Evolutionary conservation across 2,329 filamentous ascomycete species (phyloP).

Genomic region (Neophaeococcomyces mojaviensis): DNA sequence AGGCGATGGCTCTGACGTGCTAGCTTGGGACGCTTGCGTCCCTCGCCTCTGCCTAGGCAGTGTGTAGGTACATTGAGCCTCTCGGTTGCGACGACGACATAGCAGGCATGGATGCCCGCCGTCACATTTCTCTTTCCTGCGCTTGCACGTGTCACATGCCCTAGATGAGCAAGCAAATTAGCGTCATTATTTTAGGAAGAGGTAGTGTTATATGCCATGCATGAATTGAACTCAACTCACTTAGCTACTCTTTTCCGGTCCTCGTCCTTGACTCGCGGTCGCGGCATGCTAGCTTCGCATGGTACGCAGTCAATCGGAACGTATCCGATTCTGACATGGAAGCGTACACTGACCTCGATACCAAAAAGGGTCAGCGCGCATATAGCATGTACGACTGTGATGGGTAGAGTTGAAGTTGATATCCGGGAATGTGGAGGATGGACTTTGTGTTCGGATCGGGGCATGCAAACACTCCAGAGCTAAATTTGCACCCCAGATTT

Average conservation of each 20-base stretch:
- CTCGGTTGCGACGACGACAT: constrained; percentile 37
- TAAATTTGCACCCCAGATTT: too few relatives aligned
- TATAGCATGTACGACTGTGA: too few relatives aligned
- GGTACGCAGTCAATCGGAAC: constrained; percentile 3
- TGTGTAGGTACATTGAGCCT: constrained; percentile 35
- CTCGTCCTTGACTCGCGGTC: constrained; percentile 23
- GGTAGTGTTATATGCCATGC: background rate
- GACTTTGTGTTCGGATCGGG: too few relatives aligned
- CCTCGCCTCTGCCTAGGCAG: constrained; percentile 15
- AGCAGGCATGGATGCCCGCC: constrained; percentile 46
- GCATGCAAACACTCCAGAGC: too few relatives aligned
- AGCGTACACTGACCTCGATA: too few relatives aligned
- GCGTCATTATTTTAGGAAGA: background rate
- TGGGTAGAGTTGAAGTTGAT: too few relatives aligned
- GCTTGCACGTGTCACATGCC: constrained; percentile 24
- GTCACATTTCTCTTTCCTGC: constrained; percentile 46
- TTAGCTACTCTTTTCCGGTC: constrained; percentile 22
- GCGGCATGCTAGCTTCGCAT: constrained; percentile 20
- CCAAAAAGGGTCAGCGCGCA: too few relatives aligned
- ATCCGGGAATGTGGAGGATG: too few relatives aligned
- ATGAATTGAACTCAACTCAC: background rate
- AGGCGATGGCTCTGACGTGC: background rate
- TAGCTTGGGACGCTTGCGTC: background rate
- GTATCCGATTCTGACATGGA: constrained; percentile 2
- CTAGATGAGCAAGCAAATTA: constrained; percentile 1